Evolutionary conservation across 148 eudicot species (phyloP).

Genomic region (Limonium bicolor): DNA sequence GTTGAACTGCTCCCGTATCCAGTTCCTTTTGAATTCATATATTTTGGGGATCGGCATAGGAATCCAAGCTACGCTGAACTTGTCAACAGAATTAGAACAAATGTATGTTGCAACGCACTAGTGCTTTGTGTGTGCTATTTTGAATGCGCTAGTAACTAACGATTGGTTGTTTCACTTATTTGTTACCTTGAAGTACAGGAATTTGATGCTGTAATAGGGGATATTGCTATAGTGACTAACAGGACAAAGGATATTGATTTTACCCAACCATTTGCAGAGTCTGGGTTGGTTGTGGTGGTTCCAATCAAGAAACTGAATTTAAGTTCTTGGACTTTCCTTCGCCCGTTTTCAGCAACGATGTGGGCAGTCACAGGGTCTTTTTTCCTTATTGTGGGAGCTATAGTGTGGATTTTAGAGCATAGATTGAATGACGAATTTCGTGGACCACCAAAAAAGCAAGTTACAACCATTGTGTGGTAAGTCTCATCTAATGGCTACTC

Average conservation of each 20-base stretch:
- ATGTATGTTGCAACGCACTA: conserved; percentile 27
- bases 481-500: conserved; percentile 1
- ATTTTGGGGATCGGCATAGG: conserved; percentile 26
- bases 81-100: conserved; percentile 15
- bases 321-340: conserved; percentile 44
- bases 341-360: conserved; percentile 38
- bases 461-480: conserved; percentile 26
- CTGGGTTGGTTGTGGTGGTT: conserved; percentile 70
- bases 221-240: conserved; percentile 46
- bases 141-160: too few relatives aligned
- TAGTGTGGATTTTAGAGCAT: conserved; percentile 60
- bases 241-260: conserved; percentile 45
- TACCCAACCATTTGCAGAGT: conserved; percentile 51
- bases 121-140: too few relatives aligned
- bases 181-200: conserved; percentile 17
- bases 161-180: not conserved
- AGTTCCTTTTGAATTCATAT: conserved; percentile 21
- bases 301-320: conserved; percentile 27
- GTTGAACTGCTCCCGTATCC: conserved; percentile 24
- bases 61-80: conserved; percentile 33
- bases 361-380: conserved; percentile 37
- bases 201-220: conserved; percentile 61
- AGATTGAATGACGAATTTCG: conserved; percentile 58
- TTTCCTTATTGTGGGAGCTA: conserved; percentile 31
- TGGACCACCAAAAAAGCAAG: conserved; percentile 44